These are phyloP conservation scores for Penicillium diatomitis DNA, from an alignment of 495 filamentous ascomycete species.

Conservation along the genomic window DNA sequence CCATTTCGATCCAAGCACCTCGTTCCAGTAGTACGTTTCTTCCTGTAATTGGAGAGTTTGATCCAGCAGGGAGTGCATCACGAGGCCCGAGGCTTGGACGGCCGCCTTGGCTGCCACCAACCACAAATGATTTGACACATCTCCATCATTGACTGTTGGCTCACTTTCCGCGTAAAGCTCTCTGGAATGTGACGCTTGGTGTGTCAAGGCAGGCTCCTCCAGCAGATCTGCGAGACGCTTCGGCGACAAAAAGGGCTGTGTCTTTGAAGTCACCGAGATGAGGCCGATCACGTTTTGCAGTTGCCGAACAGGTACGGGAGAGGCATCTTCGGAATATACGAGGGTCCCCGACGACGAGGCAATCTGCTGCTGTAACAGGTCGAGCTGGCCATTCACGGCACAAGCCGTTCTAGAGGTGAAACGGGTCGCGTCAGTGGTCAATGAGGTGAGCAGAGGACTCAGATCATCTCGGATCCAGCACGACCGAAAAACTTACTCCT, in stretches of 20 bases:
- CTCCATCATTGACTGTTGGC: conserved; percentile 16
- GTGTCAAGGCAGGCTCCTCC: conserved; percentile 38
- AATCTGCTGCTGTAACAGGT: conserved; percentile 54
- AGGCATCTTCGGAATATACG: conserved; percentile 14
- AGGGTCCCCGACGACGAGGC: conserved; percentile 6
- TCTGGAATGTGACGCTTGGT: neutral
- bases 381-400: conserved; percentile 69
- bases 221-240: conserved; percentile 50
- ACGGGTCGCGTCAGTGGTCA: neutral
- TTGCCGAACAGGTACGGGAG: conserved; percentile 12
- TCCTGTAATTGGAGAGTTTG: conserved; percentile 72
- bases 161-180: neutral
- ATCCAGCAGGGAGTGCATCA: conserved; percentile 63
- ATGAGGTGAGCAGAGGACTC: neutral
- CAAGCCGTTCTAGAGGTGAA: conserved; percentile 57
- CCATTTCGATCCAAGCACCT: conserved; percentile 61
- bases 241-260: conserved; percentile 41
- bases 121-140: conserved; percentile 78
- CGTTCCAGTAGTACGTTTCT: conserved; percentile 90
- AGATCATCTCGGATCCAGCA: neutral
- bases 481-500: conserved; percentile 11
- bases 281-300: conserved; percentile 57
- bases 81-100: conserved; percentile 69
- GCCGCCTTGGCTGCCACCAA: conserved; percentile 78
- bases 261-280: conserved; percentile 57